These are phyloP conservation scores for Hermanozyma aechmeae DNA, from an alignment of 805 yeast species.

Conservation along the genomic window DNA sequence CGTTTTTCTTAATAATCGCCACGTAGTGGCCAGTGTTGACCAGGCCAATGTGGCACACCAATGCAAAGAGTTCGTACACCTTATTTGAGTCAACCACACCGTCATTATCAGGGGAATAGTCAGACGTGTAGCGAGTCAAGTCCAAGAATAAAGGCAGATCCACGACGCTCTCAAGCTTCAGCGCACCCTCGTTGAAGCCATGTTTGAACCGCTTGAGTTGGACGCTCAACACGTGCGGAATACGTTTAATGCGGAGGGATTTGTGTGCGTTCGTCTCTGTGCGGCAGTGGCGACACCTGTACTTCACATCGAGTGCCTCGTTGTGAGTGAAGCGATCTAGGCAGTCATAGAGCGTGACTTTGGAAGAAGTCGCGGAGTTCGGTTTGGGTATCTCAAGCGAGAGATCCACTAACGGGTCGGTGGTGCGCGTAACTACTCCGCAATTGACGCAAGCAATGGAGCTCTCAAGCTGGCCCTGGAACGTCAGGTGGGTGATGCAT, in stretches of 20 bases:
- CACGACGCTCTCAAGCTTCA: constrained; percentile 71
- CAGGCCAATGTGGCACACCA: constrained; percentile 84
- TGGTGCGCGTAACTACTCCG: constrained; percentile 50
- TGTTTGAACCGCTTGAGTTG: constrained; percentile 81
- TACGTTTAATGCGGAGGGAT: constrained; percentile 53
- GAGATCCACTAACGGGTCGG: constrained; percentile 86
- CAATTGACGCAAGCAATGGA: constrained; percentile 70
- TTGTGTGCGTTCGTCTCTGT: constrained; percentile 57
- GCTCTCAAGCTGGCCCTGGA: constrained; percentile 77
- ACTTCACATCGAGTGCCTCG: constrained; percentile 68
- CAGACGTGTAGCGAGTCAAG: constrained; percentile 48
- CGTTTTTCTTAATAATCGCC: constrained; percentile 64
- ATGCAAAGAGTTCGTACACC: constrained; percentile 75
- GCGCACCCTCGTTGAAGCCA: constrained; percentile 36
- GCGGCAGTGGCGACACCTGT: constrained; percentile 61
- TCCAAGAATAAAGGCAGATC: constrained; percentile 66
- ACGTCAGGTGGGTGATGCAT: constrained; percentile 77
- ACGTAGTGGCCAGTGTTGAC: constrained; percentile 95
- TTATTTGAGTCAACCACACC: constrained; percentile 19
- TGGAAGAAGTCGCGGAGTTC: constrained; percentile 14
- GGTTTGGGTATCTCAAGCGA: constrained; percentile 57
- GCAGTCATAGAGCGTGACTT: constrained; percentile 63
- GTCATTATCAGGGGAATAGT: constrained; percentile 3
- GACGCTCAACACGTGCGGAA: constrained; percentile 73
- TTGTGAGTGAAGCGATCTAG: constrained; percentile 66